These are phyloP conservation scores for Monosporozyma aerobia DNA, from an alignment of 805 yeast species.

Conservation along the genomic window DNA sequence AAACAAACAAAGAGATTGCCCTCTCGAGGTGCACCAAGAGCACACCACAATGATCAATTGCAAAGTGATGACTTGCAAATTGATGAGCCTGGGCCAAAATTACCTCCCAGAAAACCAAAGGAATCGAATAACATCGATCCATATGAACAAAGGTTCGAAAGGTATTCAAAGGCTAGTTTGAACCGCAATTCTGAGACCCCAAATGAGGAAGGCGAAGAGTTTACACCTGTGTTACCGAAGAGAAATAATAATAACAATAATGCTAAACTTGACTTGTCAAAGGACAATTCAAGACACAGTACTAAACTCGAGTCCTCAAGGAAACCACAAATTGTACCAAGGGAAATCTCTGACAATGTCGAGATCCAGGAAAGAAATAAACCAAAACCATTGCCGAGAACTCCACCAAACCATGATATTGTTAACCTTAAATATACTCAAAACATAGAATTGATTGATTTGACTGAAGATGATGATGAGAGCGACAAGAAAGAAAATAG, in stretches of 20 bases:
- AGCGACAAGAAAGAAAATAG: background rate
- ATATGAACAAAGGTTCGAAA: conserved; percentile 1
- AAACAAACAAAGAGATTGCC: conserved; percentile 8
- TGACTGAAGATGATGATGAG: background rate
- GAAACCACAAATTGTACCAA: background rate
- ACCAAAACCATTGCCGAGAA: background rate
- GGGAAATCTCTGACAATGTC: background rate
- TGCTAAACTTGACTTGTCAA: background rate
- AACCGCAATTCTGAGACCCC: background rate
- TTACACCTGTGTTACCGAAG: background rate
- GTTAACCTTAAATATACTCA: background rate
- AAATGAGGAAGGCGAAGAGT: background rate
- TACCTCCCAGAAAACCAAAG: conserved; percentile 1
- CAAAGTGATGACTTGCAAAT: background rate
- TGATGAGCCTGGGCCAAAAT: background rate
- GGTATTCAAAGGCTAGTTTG: background rate
- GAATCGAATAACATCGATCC: background rate
- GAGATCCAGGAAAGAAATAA: background rate
- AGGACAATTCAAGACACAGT: background rate
- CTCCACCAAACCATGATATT: background rate
- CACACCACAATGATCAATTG: background rate
- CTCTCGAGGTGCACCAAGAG: conserved; percentile 21
- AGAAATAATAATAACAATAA: background rate
- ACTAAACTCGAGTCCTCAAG: background rate
- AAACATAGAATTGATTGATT: background rate